phyloP scores from a whole-genome alignment of 805 yeast genomes.

The Metschnikowia gruessii region DNA sequence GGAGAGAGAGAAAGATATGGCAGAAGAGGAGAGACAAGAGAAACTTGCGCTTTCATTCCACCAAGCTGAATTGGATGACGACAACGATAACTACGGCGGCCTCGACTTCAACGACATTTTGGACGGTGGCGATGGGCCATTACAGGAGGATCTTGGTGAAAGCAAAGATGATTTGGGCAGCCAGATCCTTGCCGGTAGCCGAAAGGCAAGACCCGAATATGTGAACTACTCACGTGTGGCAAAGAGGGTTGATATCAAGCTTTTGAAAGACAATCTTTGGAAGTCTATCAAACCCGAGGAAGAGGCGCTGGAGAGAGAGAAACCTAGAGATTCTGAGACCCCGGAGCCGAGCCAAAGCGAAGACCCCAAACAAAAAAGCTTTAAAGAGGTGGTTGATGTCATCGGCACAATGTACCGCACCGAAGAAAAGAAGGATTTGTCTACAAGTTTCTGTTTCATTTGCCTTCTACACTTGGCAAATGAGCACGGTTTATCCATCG shows the following conservation, averaged over 20 bases:
- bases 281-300: conserved; percentile 39
- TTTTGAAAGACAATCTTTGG: conserved; percentile 77
- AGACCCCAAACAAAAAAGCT: conserved; percentile 34
- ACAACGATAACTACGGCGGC: conserved; percentile 37
- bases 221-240: conserved; percentile 67
- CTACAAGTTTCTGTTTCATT: conserved; percentile 83
- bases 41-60: conserved; percentile 36
- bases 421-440: conserved; percentile 60
- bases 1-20: conserved; percentile 31
- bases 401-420: conserved; percentile 52
- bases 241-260: conserved; percentile 73
- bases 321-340: conserved; percentile 16
- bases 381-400: conserved; percentile 45
- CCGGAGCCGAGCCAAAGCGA: conserved; percentile 16
- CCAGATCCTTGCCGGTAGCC: conserved; percentile 22
- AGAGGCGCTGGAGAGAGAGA: conserved; percentile 6
- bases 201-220: conserved; percentile 38
- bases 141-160: conserved; percentile 11
- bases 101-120: conserved; percentile 46
- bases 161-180: conserved; percentile 17
- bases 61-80: conserved; percentile 42
- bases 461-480: conserved; percentile 83
- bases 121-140: conserved; percentile 23
- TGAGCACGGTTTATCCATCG: conserved; percentile 68
- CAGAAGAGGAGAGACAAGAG: conserved; percentile 34